Conservation (phyloP, 805 yeast genomes). For the Saturnispora mendoncae region DNA sequence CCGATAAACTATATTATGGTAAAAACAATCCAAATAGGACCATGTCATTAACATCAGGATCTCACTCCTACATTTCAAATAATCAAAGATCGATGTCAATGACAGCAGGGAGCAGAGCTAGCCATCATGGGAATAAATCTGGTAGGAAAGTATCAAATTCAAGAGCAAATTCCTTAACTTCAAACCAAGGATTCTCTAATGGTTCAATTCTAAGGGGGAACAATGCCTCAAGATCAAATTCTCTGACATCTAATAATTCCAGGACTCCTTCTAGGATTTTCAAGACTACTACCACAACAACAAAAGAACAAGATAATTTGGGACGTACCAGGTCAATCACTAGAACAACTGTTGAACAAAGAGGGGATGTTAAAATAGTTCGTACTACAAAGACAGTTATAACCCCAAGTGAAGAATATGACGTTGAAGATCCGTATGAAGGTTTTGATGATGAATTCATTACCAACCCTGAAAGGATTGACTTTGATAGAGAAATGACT, state of each 20-base stretch:
- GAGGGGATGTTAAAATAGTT: slow-evolving; percentile 41
- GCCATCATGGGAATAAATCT: not conserved
- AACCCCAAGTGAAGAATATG: slow-evolving; percentile 16
- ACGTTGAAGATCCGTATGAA: slow-evolving; percentile 19
- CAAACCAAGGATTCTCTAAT: not conserved
- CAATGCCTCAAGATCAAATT: slow-evolving; percentile 19
- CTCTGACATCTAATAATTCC: slow-evolving; percentile 25
- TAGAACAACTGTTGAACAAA: slow-evolving; percentile 40
- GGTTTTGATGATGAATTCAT: slow-evolving; percentile 16
- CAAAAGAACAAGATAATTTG: slow-evolving; percentile 39
- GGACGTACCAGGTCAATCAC: slow-evolving; percentile 52
- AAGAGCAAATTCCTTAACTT: slow-evolving; percentile 19
- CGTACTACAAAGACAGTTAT: slow-evolving; percentile 35
- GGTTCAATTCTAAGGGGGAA: not conserved
- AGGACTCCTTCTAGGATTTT: slow-evolving; percentile 28
- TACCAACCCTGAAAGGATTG: too few species aligned
- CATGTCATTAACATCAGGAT: slow-evolving; percentile 28
- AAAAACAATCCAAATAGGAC: slow-evolving; percentile 16
- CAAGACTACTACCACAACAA: slow-evolving; percentile 29
- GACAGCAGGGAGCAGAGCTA: slow-evolving; percentile 12
- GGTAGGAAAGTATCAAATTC: slow-evolving; percentile 10
- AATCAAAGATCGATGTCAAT: slow-evolving; percentile 18
- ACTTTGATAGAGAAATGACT: not conserved
- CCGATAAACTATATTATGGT: slow-evolving; percentile 7
- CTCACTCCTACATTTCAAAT: slow-evolving; percentile 17